These are phyloP conservation scores for Daldinia decipiens DNA, from an alignment of 495 filamentous ascomycete genomes.

Conservation along the genomic window DNA sequence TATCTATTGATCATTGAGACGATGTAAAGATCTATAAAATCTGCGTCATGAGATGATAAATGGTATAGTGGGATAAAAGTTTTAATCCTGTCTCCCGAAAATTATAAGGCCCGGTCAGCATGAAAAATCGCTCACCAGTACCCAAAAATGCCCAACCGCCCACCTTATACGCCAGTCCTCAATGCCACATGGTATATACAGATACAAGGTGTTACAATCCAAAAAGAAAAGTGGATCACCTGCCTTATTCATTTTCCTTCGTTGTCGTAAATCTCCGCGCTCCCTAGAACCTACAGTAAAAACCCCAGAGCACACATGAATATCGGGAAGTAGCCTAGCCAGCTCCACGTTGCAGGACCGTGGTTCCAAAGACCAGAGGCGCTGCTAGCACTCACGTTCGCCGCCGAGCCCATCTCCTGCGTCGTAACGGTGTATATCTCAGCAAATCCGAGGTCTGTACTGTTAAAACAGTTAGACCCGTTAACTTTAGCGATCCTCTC, in stretches of 20 bases:
- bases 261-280: not conserved
- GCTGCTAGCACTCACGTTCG: constrained; percentile 43
- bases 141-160: not conserved
- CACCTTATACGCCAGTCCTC: constrained; percentile 27
- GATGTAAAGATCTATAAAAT: not conserved
- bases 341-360: constrained; percentile 32
- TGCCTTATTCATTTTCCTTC: not conserved
- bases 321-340: constrained; percentile 53
- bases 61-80: not conserved
- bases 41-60: not conserved
- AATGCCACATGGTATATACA: constrained; percentile 40
- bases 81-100: not conserved
- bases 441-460: constrained; percentile 75
- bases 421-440: constrained; percentile 73
- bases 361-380: constrained; percentile 37
- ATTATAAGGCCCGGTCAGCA: not conserved
- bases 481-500: constrained; percentile 72
- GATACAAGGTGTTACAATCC: constrained; percentile 11
- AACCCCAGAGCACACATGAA: constrained; percentile 50
- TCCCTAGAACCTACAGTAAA: constrained; percentile 39
- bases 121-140: not conserved
- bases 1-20: not conserved
- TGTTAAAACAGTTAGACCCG: constrained; percentile 85
- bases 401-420: constrained; percentile 48
- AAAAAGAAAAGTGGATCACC: constrained; percentile 6